A percentile compares a stretch with the other conserved stretches of the same genome.
Evolutionary conservation across 1,139 yeast species (phyloP).

Genomic region (Suhomyces bribrorum): DNA sequence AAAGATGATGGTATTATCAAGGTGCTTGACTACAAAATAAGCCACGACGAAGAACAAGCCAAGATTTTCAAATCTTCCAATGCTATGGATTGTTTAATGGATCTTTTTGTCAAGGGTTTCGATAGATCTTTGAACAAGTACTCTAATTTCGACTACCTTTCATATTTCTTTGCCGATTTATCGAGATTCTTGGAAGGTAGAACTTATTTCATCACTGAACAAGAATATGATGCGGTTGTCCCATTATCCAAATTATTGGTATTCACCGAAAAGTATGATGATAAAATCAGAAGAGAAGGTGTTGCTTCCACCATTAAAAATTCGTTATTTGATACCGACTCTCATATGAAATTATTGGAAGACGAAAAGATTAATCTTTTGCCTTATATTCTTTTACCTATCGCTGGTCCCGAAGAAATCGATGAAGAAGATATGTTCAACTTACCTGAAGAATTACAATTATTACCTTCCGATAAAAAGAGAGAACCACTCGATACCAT

Average conservation of each 20-base stretch:
- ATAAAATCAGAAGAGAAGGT: conserved; percentile 84
- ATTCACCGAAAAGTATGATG: conserved; percentile 78
- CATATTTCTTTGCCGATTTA: conserved; percentile 88
- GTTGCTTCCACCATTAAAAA: conserved; percentile 92
- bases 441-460: conserved; percentile 86
- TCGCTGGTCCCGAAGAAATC: conserved; percentile 80
- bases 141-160: conserved; percentile 79
- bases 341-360: conserved; percentile 59
- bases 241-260: conserved; percentile 81
- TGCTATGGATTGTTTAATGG: conserved; percentile 83
- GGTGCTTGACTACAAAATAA: conserved; percentile 51
- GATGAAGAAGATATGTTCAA: conserved; percentile 82
- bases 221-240: conserved; percentile 71
- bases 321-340: conserved; percentile 75
- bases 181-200: conserved; percentile 75
- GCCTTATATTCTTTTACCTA: conserved; percentile 80
- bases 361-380: conserved; percentile 70
- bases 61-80: conserved; percentile 54
- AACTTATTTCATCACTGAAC: conserved; percentile 69
- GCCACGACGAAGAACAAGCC: conserved; percentile 30
- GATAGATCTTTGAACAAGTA: conserved; percentile 68
- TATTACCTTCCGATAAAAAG: conserved; percentile 71
- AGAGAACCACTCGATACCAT: conserved; percentile 74
- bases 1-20: conserved; percentile 66
- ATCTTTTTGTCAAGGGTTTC: conserved; percentile 84